phyloP scores from a whole-genome alignment of 1,139 yeast species.

The Candida neerlandica region DNA sequence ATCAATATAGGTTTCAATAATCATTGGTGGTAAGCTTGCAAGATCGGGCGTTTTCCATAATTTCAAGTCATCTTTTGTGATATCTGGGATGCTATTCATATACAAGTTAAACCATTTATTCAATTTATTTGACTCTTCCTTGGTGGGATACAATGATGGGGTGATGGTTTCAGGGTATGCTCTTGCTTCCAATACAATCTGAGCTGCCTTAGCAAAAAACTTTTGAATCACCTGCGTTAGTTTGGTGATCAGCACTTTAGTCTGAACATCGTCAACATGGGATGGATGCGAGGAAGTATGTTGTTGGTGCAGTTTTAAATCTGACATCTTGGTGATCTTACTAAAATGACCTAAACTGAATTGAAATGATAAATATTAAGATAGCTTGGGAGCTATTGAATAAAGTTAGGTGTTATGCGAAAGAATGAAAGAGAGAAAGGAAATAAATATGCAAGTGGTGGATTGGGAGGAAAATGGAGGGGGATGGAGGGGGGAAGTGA shows the following conservation, averaged over 20 bases:
- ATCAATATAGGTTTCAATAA: conserved; percentile 82
- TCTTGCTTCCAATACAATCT: conserved; percentile 39
- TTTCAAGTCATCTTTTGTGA: conserved; percentile 56
- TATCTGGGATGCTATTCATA: conserved; percentile 44
- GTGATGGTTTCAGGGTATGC: conserved; percentile 16
- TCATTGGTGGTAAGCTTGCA: conserved; percentile 66
- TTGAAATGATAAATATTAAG: too few species aligned
- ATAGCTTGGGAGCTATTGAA: not conserved
- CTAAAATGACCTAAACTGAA: too few species aligned
- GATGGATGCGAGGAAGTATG: not conserved
- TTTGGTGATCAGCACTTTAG: conserved; percentile 34
- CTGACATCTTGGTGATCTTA: not conserved
- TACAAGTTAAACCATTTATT: conserved; percentile 75
- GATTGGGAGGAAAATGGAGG: too few species aligned
- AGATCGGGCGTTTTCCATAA: conserved; percentile 59
- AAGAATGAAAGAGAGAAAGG: too few species aligned
- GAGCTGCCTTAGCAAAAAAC: conserved; percentile 74
- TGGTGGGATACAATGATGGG: conserved; percentile 8
- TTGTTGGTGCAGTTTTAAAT: conserved; percentile 2
- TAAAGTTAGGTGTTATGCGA: not conserved
- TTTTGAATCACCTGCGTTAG: conserved; percentile 56
- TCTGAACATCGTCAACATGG: conserved; percentile 21
- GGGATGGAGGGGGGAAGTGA: too few species aligned
- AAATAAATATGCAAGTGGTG: too few species aligned
- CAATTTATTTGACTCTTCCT: conserved; percentile 24